These are phyloP conservation scores for Paramyrothecium roridum DNA, from an alignment of 2,329 filamentous ascomycete genomes.

Conservation along the genomic window DNA sequence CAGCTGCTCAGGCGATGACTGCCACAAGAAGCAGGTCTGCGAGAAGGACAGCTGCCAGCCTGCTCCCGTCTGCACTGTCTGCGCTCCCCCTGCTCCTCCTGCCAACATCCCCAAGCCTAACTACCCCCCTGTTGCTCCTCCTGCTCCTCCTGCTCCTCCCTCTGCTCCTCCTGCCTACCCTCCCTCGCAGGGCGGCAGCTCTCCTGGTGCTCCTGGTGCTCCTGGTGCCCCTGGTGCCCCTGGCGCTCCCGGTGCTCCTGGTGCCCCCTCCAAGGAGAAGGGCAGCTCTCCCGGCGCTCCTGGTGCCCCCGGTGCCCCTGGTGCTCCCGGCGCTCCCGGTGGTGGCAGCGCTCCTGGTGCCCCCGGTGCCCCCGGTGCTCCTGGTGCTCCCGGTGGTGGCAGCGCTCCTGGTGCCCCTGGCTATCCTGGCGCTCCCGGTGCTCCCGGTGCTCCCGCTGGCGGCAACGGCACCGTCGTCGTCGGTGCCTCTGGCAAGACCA, in stretches of 20 bases:
- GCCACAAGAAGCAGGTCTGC: conserved; percentile 25
- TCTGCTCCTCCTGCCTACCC: background rate
- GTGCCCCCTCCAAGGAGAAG: background rate
- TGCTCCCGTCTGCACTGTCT: conserved; percentile 13
- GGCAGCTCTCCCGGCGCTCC: background rate
- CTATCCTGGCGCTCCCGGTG: background rate
- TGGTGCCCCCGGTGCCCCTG: background rate
- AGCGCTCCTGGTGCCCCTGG: background rate
- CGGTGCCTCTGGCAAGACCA: conserved; percentile 19
- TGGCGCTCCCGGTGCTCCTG: background rate
- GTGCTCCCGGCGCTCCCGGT: background rate
- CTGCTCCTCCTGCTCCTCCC: background rate
- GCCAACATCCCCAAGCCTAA: background rate
- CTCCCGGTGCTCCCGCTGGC: background rate
- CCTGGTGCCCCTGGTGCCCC: background rate
- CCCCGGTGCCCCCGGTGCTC: background rate
- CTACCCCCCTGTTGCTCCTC: background rate
- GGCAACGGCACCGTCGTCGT: conserved; percentile 13
- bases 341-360: background rate
- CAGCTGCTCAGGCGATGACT: conserved; percentile 23
- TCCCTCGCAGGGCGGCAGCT: background rate
- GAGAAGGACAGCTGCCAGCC: conserved; percentile 18
- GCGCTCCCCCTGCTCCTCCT: conserved; percentile 12
- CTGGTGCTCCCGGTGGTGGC: background rate
- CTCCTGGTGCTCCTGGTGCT: background rate